These are phyloP conservation scores for Zygnema circumcarinatum DNA, from an alignment of 139 green algal genomes.

Conservation along the genomic window DNA sequence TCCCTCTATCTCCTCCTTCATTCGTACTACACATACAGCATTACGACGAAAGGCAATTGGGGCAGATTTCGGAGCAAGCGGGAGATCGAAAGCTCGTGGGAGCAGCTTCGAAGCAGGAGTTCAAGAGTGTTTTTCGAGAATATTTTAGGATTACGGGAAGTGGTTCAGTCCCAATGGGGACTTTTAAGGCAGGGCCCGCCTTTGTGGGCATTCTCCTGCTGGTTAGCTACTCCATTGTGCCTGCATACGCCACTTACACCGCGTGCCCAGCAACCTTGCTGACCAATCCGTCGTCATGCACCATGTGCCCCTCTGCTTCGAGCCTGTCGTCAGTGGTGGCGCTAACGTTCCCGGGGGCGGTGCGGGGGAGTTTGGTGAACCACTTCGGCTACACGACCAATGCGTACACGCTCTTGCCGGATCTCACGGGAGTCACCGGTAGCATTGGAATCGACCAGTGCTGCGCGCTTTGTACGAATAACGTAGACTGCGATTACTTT, in stretches of 20 bases:
- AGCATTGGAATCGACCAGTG: neutral
- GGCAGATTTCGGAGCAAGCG: too few relatives aligned
- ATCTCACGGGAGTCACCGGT: neutral
- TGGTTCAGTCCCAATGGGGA: too few relatives aligned
- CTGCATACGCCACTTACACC: neutral
- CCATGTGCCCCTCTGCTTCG: neutral
- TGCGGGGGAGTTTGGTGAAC: neutral
- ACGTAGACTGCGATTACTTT: neutral
- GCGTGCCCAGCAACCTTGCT: neutral
- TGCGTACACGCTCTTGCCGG: neutral
- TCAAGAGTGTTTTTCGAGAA: too few relatives aligned
- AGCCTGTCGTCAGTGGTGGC: neutral
- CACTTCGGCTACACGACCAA: neutral
- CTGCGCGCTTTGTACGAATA: neutral
- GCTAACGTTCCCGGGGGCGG: neutral
- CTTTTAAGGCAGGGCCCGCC: too few relatives aligned
- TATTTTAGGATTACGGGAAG: too few relatives aligned
- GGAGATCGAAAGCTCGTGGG: too few relatives aligned
- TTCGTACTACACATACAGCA: too few relatives aligned
- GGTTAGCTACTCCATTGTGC: neutral
- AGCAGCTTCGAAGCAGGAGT: too few relatives aligned
- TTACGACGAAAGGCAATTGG: too few relatives aligned
- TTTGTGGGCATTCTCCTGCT: too few relatives aligned
- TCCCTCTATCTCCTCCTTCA: too few relatives aligned
- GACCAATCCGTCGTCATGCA: neutral